Evolutionary conservation across 2,329 filamentous ascomycete species (phyloP).

Genomic region (Aspergillus glaucus): DNA sequence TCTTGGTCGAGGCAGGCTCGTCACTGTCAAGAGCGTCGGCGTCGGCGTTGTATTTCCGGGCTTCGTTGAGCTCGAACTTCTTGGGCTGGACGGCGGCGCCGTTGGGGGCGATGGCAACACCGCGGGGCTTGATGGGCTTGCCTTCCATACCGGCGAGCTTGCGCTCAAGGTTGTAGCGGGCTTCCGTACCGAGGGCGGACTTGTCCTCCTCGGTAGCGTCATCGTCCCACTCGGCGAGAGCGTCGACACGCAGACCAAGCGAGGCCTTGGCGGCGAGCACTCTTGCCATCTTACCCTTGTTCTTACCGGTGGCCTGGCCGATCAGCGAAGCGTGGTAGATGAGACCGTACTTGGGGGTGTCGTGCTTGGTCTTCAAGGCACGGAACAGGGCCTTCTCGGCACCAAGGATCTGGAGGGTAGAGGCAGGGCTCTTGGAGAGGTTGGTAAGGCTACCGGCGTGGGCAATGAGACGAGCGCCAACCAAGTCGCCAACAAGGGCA

Average conservation of each 20-base stretch:
- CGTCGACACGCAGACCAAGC: conserved; percentile 87
- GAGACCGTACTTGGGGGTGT: conserved; percentile 96
- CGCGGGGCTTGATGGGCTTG: conserved; percentile 75
- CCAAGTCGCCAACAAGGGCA: conserved; percentile 83
- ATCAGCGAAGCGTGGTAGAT: conserved; percentile 91
- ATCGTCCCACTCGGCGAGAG: conserved; percentile 70
- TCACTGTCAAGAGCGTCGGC: conserved; percentile 75
- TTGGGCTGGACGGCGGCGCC: conserved; percentile 59
- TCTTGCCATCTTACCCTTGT: conserved; percentile 99
- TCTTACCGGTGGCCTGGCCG: conserved; percentile 92
- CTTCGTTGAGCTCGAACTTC: conserved; percentile 81
- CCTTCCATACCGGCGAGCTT: conserved; percentile 64
- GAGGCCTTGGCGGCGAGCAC: conserved; percentile 92
- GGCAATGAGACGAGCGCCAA: conserved; percentile 89
- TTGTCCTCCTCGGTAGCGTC: conserved; percentile 85
- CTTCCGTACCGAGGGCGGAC: conserved; percentile 65
- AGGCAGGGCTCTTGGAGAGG: conserved; percentile 89
- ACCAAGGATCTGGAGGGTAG: conserved; percentile 95
- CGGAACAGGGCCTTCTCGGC: conserved; percentile 98
- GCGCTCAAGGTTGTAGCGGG: conserved; percentile 44
- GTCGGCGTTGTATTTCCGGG: conserved; percentile 88
- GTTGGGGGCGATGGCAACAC: conserved; percentile 67
- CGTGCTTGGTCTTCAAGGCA: conserved; percentile 97
- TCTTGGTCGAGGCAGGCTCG: conserved; percentile 47
- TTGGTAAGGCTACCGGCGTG: conserved; percentile 92